Base-by-base conservation (phyloP, 1,284 basidiomycete genomes). In the Naganishia sp. region DNA sequence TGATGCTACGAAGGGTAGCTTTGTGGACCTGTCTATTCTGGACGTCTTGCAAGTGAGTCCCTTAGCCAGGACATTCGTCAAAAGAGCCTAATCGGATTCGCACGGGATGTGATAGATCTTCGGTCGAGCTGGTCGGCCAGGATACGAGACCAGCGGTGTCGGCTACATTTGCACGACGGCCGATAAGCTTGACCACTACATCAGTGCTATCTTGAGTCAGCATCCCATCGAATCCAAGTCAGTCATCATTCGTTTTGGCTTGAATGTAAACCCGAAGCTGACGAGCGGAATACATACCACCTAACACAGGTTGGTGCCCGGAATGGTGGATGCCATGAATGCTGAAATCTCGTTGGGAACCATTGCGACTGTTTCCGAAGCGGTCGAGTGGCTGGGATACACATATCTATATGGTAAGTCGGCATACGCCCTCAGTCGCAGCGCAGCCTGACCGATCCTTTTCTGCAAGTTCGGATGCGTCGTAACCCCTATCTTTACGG, bases 211-310 rank as follows among this genome's bases (percentile, higher is more conserved):
- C 68, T 90, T 89, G 56, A 90, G 93, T 5, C 91, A 93, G 83
- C 90, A 92, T 75, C 92, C 96, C 0, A 99, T 99, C 68, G 96
- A 99, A 81, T 99, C 95, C 11, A 90, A 90, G 92, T 92, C 67
- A 71, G 87, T 75, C 11, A 6, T 47, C 52, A 43, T 28, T 53
- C 60, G 25, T 43, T 17, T 54, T 3, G 6, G 4, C 18, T 21
- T 15, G 25, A 6, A 28, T 15, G 6, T n/a, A 17, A 21, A 41
- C 13, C 3, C 13, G n/a, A 41, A 41, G 21, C n/a, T 57, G 55
- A 28, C 28, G 28, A 28, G 28, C 28, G 28, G 45, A 31, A 7
- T 25, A 10, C 13, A 0, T 7, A 28, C 43, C 25, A 69, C 11
- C 55, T 45, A 1, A 21, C 13, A 39, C 62, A 93, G 90, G 77